A percentile compares a stretch with the other conserved stretches of the same genome.
Evolutionary conservation across 106 monocot species (phyloP).

Genomic region (Gastrodia elata): DNA sequence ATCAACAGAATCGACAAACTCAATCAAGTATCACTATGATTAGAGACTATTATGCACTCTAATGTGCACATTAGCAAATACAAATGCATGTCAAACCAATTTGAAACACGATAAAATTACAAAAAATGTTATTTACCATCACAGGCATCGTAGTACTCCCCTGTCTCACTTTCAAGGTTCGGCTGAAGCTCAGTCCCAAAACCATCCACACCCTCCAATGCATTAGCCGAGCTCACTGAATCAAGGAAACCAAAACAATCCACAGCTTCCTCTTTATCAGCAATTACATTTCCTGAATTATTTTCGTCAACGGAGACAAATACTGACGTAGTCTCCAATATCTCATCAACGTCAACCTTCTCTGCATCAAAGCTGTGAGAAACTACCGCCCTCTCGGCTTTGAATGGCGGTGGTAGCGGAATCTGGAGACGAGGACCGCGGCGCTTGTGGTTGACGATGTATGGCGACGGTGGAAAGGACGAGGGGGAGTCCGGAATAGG

Average conservation of each 20-base stretch:
- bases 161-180: conserved; percentile 25
- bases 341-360: background rate
- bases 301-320: background rate
- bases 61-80: background rate
- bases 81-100: background rate
- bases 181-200: conserved; percentile 9
- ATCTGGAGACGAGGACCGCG: conserved; percentile 43
- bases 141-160: conserved; percentile 52
- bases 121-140: conserved; percentile 38
- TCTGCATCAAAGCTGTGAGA: background rate
- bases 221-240: conserved; percentile 36
- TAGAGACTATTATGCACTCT: background rate
- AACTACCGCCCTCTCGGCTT: background rate
- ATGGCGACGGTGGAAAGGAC: conserved; percentile 18
- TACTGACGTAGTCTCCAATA: background rate
- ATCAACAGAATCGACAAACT: too few relatives aligned
- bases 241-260: conserved; percentile 51
- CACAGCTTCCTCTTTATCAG: conserved; percentile 16
- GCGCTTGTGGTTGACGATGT: conserved; percentile 38
- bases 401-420: background rate
- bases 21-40: background rate
- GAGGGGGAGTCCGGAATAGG: conserved; percentile 14
- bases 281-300: background rate
- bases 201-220: conserved; percentile 24
- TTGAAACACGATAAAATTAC: background rate